Base-by-base conservation (phyloP, 768 basidiomycete genomes). In the Lactifluus volemus region DNA sequence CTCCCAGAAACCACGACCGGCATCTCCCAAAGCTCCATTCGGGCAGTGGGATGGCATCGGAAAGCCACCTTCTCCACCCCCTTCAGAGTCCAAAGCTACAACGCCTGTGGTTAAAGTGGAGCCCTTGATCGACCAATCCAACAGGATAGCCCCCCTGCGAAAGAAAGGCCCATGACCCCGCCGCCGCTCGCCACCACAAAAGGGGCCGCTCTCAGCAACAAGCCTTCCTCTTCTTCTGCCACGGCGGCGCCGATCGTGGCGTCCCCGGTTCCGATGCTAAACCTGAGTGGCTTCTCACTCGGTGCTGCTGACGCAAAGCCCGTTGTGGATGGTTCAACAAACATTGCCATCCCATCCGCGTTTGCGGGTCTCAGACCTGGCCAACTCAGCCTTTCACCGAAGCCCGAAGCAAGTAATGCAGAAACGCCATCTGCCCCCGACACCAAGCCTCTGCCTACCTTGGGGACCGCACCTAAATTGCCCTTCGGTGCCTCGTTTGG, bases 1-100 rank as follows among this genome's bases (percentile, higher is more conserved):
- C 9, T 61, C 67, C 49, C 67, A 66, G 14, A 75, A 73, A 51
- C 71, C 72, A n/a, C 75, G 70, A 8, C 73, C 76, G 4, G 75
- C 76, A 19, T 73, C 76, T 9, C 77, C 79, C 11, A 77, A 77
- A 68, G 65, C 67, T 17, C 67, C 73, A 14, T 74, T 76, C 55
- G 77, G 75, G 6, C 59, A 64, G 45, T 66, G 62, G 64, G 52
- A n/a, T 19, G 42, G 9, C 19, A 15, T 11, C 21, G 12, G 39
- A 15, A 53, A 11, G 9, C 3, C 62, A 9, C 48, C 48, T 9
- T 55, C 61, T 25, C 49, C 49, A 4, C 15, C 61, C 44, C 60
- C 30, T 39, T 53, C 19, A 51, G 56, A 41, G 55, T 61, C 29
- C 55, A 63, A 17, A 55, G 51, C 30, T 42, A 47, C 30, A 49